A percentile compares a stretch with the other conserved stretches of the same genome.
phyloP scores from a whole-genome alignment of 192 early-diverging fungal species.

The Phycomyces blakesleeanus region DNA sequence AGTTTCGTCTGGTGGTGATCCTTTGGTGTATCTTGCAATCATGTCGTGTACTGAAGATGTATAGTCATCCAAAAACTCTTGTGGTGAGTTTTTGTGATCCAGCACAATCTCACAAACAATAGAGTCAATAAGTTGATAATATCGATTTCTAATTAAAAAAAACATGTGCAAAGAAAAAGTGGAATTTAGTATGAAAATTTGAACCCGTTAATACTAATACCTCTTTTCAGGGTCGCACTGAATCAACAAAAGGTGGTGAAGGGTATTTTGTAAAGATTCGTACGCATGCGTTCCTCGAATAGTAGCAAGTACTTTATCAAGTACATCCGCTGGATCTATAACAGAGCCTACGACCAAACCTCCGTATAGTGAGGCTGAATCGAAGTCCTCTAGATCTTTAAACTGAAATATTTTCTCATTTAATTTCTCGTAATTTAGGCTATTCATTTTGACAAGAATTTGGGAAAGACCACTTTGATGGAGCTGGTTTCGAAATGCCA shows the following conservation, averaged over 20 bases:
- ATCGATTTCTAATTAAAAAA: conserved; percentile 29
- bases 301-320: conserved; percentile 59
- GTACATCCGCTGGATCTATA: conserved; percentile 59
- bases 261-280: conserved; percentile 63
- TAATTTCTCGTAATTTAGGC: conserved; percentile 23
- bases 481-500: conserved; percentile 64
- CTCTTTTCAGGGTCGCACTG: conserved; percentile 28
- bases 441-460: conserved; percentile 20
- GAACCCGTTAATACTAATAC: conserved; percentile 6
- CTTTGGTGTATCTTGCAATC: conserved; percentile 63
- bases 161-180: neutral
- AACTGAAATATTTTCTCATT: conserved; percentile 29
- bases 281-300: conserved; percentile 61
- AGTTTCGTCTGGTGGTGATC: conserved; percentile 62
- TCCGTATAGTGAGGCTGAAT: conserved; percentile 39
- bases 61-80: conserved; percentile 54
- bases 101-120: conserved; percentile 68
- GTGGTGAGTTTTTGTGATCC: conserved; percentile 41
- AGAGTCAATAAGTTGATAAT: conserved; percentile 66
- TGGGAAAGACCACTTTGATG: conserved; percentile 52
- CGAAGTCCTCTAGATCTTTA: conserved; percentile 21
- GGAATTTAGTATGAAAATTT: too few species aligned
- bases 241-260: conserved; percentile 70
- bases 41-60: conserved; percentile 62
- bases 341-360: neutral